Conservation (phyloP, 2,329 filamentous ascomycete genomes). For the Niveomyces coronatus region DNA sequence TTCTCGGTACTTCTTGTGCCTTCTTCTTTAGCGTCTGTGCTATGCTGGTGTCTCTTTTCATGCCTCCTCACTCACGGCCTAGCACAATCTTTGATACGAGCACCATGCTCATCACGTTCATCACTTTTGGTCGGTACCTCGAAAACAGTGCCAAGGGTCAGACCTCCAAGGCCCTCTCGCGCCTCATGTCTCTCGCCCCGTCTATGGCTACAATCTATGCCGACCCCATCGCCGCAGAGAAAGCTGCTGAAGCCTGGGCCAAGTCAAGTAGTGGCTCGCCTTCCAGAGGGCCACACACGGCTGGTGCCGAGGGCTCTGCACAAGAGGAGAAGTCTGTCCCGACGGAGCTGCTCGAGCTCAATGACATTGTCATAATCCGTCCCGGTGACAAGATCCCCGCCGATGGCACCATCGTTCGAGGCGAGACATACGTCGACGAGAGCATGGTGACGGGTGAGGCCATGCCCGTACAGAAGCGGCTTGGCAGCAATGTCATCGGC, state of each 20-base stretch:
- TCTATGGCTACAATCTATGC: constrained; percentile 96
- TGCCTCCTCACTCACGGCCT: constrained; percentile 68
- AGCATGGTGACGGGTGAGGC: constrained; percentile 98
- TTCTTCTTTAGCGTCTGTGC: constrained; percentile 91
- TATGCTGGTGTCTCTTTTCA: constrained; percentile 71
- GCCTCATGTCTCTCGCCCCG: constrained; percentile 89
- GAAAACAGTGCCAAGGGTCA: constrained; percentile 95
- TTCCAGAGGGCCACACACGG: constrained; percentile 22
- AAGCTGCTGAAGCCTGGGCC: constrained; percentile 70
- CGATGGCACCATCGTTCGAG: constrained; percentile 76
- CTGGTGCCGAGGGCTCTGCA: constrained; percentile 41
- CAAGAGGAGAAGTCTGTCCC: constrained; percentile 81
- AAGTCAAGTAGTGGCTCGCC: constrained; percentile 20
- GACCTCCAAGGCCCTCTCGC: constrained; percentile 86
- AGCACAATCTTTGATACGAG: constrained; percentile 94
- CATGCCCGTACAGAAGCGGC: constrained; percentile 84
- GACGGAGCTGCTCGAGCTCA: constrained; percentile 87
- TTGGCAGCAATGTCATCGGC: constrained; percentile 71
- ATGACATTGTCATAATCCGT: constrained; percentile 84
- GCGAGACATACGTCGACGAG: constrained; percentile 90
- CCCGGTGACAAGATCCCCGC: constrained; percentile 96
- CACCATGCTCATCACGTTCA: constrained; percentile 96
- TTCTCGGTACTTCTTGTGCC: constrained; percentile 85
- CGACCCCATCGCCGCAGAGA: constrained; percentile 87
- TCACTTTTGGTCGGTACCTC: constrained; percentile 79